Conservation (phyloP, 306 rosid species). For the Gillenia trifoliata region DNA sequence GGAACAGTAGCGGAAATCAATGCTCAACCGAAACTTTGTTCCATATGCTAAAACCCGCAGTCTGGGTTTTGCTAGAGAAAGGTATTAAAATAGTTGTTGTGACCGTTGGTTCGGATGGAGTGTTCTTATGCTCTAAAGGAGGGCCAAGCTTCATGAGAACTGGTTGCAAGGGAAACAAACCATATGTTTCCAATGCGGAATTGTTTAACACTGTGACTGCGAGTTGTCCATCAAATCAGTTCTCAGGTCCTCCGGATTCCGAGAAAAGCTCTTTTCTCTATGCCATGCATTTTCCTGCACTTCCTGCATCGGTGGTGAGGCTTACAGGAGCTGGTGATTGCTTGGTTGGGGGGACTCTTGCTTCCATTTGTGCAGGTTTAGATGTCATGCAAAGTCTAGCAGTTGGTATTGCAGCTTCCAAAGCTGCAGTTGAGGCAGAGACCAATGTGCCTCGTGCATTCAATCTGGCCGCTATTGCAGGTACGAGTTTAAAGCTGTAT, state of each 20-base stretch:
- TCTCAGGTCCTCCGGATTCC: conserved; percentile 27
- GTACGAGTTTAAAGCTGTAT: conserved; percentile 22
- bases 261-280: conserved; percentile 45
- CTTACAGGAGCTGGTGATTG: conserved; percentile 93
- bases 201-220: conserved; percentile 37
- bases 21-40: conserved; percentile 43
- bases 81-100: conserved; percentile 70
- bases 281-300: conserved; percentile 75
- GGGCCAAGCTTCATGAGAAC: conserved; percentile 36
- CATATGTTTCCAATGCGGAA: conserved; percentile 16
- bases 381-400: conserved; percentile 74
- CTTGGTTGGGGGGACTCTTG: conserved; percentile 74
- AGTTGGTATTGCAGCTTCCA: conserved; percentile 83
- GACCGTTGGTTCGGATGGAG: conserved; percentile 72
- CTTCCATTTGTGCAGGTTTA: conserved; percentile 74
- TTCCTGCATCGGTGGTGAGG: conserved; percentile 75
- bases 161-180: conserved; percentile 27
- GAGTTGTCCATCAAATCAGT: conserved; percentile 43
- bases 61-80: conserved; percentile 64
- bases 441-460: conserved; percentile 63
- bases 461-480: conserved; percentile 48
- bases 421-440: conserved; percentile 76
- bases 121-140: conserved; percentile 66
- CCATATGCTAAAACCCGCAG: conserved; percentile 61
- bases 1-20: conserved; percentile 26